These are phyloP conservation scores for Populus simonii DNA, from an alignment of 345 rosid genomes.

Conservation along the genomic window DNA sequence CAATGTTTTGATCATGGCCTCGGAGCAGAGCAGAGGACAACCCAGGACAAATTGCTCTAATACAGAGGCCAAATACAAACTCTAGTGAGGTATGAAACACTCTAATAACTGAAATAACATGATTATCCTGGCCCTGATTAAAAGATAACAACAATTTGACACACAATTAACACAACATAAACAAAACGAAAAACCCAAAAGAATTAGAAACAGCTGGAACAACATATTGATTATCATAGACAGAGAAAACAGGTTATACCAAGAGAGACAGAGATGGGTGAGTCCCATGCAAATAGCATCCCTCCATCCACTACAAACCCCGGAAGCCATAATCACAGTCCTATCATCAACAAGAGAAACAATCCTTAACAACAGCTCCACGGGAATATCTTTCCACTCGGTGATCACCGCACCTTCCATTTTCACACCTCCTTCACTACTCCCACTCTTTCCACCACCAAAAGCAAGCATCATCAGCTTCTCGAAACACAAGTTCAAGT, in stretches of 20 bases:
- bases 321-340: slow-evolving; percentile 70
- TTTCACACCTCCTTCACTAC: slow-evolving; percentile 13
- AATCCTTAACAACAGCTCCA: slow-evolving; percentile 72
- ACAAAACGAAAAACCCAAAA: not conserved
- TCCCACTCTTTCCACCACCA: slow-evolving; percentile 21
- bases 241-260: slow-evolving; percentile 39
- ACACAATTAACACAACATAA: not conserved
- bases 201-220: not conserved
- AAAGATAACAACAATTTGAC: not conserved
- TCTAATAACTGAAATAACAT: not conserved
- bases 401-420: slow-evolving; percentile 52
- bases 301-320: slow-evolving; percentile 91
- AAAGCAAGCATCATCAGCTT: slow-evolving; percentile 45
- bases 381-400: slow-evolving; percentile 89
- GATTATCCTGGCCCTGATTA: not conserved
- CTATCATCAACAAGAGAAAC: slow-evolving; percentile 76
- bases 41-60: not conserved
- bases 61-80: not conserved
- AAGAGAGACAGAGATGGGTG: slow-evolving; percentile 72
- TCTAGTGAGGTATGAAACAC: not conserved
- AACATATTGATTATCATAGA: not conserved
- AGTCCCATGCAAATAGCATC: slow-evolving; percentile 78
- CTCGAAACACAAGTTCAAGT: slow-evolving; percentile 58
- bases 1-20: not conserved
- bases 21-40: not conserved